A percentile compares a stretch with the other conserved stretches of the same genome.
Evolutionary conservation across 345 rosid genomes (phyloP).

Genomic region (Citrus hindsii): DNA sequence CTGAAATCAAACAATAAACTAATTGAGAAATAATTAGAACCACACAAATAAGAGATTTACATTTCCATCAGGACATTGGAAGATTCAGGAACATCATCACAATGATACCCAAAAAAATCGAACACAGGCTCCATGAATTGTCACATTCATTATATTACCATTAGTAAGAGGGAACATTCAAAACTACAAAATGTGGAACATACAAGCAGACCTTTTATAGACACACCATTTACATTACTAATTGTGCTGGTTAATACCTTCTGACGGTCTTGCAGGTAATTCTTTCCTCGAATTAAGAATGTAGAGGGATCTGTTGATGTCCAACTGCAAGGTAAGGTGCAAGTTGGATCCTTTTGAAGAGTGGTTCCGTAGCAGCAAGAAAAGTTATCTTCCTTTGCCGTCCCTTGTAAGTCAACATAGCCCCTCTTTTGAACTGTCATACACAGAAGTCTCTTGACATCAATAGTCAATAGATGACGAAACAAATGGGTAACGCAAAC

Average conservation of each 20-base stretch:
- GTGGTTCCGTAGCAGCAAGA: constrained; percentile 75
- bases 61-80: neutral
- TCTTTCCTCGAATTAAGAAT: constrained; percentile 83
- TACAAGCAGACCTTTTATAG: neutral
- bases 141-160: neutral
- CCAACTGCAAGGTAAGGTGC: constrained; percentile 71
- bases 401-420: constrained; percentile 81
- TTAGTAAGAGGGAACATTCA: neutral
- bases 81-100: neutral
- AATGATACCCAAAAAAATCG: neutral
- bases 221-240: constrained; percentile 1
- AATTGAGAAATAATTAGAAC: constrained; percentile 2
- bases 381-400: constrained; percentile 49
- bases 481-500: neutral
- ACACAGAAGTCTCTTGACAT: constrained; percentile 12
- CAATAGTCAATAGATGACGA: constrained; percentile 9
- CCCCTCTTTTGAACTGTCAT: constrained; percentile 85
- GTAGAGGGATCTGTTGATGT: constrained; percentile 72
- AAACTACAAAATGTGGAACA: neutral
- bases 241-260: constrained; percentile 47
- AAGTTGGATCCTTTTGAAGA: constrained; percentile 70
- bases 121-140: neutral
- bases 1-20: constrained; percentile 35
- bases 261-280: constrained; percentile 69
- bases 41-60: neutral